Base-by-base conservation (phyloP, 139 green algal species). In the Pseudopediastrum boryanum region DNA sequence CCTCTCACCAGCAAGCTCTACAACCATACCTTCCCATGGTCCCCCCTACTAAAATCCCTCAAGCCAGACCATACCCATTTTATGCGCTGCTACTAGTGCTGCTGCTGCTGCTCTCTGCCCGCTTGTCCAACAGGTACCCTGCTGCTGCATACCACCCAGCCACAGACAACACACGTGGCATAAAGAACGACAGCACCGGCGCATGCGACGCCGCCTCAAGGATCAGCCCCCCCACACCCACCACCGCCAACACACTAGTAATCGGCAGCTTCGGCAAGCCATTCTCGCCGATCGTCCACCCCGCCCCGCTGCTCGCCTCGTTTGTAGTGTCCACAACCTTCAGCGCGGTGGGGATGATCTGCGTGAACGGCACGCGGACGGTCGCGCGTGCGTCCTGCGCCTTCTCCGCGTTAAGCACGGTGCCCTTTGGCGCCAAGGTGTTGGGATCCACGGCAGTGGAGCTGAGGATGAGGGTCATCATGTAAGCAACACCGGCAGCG, bases 261-360 rank as follows among this genome's bases (percentile, higher is more conserved):
- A 94, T 85, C 50, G 89, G 89, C 80, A 94, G 81, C 79, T 90
- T 90, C 31, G 89, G 89, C 77, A 89, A 75, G 31, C 88, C 89
- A 39, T 83, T 85, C 64, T 85, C 69, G 46, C 84, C 84, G 31
- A 85, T 85, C 8, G 58, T 85, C 88, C 90, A 94, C 19, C 88
- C 90, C 2, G 85, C 85, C 39, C 90, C 90, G 42, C 70, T 85
- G 72, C 62, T 84, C 50, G 75, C 84, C 43, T 86, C 77, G 82
- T 94, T 94, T 25, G 65, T 59, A 19, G 75, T 83, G 82, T 94
- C 89, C 8, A 94, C 76, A 3, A 84, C 77, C 78, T 89, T 83
- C 7, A 91, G 35, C 2, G 84, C 79, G 29, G 88, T 92, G 36
- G 88, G 84, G 64, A 94, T 82, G 78, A 94, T 87, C 31, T 83